A percentile compares a stretch with the other conserved stretches of the same genome.
Evolutionary conservation across 2,329 filamentous ascomycete genomes (phyloP).

Genomic region (Teratosphaeria destructans): DNA sequence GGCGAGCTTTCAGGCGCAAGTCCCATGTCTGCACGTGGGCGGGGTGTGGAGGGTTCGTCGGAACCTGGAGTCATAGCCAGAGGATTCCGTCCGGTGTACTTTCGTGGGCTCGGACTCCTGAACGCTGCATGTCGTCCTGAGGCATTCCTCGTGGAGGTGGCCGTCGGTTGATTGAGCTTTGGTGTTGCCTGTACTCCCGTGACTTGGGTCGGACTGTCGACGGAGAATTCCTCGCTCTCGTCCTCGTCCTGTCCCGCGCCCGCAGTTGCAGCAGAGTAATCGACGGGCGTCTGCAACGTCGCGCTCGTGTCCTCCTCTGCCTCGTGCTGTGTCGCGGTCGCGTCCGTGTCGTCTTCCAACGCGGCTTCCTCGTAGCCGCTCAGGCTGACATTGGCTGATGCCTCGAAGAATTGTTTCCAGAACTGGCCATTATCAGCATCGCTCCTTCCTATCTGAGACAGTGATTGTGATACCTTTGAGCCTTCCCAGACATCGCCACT

Average conservation of each 20-base stretch:
- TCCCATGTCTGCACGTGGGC: neutral
- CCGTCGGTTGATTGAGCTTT: conserved; percentile 25
- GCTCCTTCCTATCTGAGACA: neutral
- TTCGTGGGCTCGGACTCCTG: conserved; percentile 26
- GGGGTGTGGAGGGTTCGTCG: conserved; percentile 21
- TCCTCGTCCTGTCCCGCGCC: conserved; percentile 16
- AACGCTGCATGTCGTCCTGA: conserved; percentile 13
- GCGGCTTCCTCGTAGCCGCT: conserved; percentile 84
- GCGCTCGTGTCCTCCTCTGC: neutral
- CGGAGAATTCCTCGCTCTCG: conserved; percentile 47
- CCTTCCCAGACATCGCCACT: conserved; percentile 94
- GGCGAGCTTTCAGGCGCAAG: conserved; percentile 31
- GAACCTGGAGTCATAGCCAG: conserved; percentile 9
- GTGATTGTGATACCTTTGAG: conserved; percentile 59
- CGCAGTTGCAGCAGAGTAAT: neutral
- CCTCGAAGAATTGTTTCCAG: conserved; percentile 99
- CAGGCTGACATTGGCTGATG: conserved; percentile 91
- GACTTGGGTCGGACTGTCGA: conserved; percentile 47
- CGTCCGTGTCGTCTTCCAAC: conserved; percentile 44
- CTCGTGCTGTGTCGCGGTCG: conserved; percentile 9
- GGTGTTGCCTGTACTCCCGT: conserved; percentile 52
- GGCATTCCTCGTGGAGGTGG: conserved; percentile 22
- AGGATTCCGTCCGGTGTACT: conserved; percentile 32
- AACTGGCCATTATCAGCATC: conserved; percentile 49
- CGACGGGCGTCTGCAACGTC: neutral